Evolutionary conservation across 306 rosid genomes (phyloP).

Genomic region (Begonia fuchsioides): DNA sequence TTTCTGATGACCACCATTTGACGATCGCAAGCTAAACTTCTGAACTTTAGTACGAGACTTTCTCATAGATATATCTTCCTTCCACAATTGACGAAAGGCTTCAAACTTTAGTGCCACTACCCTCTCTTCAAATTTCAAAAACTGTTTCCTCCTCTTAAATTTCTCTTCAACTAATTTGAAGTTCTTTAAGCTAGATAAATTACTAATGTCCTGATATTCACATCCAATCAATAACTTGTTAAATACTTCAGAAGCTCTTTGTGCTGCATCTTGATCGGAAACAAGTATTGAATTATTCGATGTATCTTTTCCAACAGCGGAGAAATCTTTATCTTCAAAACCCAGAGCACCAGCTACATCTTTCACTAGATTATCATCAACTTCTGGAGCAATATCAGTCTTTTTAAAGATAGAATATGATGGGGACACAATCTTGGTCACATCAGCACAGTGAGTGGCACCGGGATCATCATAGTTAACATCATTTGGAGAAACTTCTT

Average conservation of each 20-base stretch:
- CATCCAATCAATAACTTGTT: constrained; percentile 32
- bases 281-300: constrained; percentile 28
- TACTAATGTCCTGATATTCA: constrained; percentile 15
- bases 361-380: too few relatives aligned
- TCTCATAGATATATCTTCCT: constrained; percentile 57
- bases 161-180: constrained; percentile 29
- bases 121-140: constrained; percentile 62
- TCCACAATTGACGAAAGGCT: constrained; percentile 73
- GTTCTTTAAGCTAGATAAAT: constrained; percentile 10
- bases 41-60: constrained; percentile 61
- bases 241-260: constrained; percentile 29
- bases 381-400: too few relatives aligned
- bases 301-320: constrained; percentile 9
- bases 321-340: too few relatives aligned
- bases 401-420: too few relatives aligned
- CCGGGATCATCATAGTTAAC: too few relatives aligned
- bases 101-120: constrained; percentile 60
- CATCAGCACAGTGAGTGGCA: too few relatives aligned
- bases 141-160: constrained; percentile 36
- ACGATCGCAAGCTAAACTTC: constrained; percentile 43
- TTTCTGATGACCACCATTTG: constrained; percentile 44
- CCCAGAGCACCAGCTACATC: too few relatives aligned
- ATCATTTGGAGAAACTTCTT: constrained; percentile 15
- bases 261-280: constrained; percentile 47
- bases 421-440: too few relatives aligned